Base-by-base conservation (phyloP, 2,329 filamentous ascomycete species). In the Colletotrichum liriopes region DNA sequence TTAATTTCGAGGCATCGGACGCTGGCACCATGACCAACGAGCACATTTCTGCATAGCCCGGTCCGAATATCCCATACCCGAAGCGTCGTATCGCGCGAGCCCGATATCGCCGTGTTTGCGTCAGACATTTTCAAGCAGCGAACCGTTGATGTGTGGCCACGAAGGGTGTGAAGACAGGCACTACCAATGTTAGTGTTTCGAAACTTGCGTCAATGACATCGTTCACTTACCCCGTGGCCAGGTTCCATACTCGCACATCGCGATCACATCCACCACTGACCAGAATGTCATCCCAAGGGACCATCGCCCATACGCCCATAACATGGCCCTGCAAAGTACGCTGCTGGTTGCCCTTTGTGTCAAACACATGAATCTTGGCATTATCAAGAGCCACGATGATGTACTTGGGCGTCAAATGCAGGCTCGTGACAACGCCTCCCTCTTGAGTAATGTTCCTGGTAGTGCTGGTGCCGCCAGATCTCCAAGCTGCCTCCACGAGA, bases 261-360 rank as follows among this genome's bases (percentile, higher is more conserved):
- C 96, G 91, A 84, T 99, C 96, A 81, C 96, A 99, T 7, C 96
- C 96, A 77, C 96, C 96, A 77, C 95, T 98, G 72, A 99, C 96
- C 73, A 99, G 88, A 65, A 94, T 93, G 81, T 99, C 96, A 72
- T 94, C 96, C 94, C 95, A 98, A 8, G 96, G 96, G 32, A 99
- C 95, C 96, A 99, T 98, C 60, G 96, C 96, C 96, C 96, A 99
- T 26, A 99, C 96, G 51, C 96, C 96, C 96, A 99, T 99, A 55
- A 98, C 94, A 84, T 99, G 96, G 14, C 96, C 96, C 79, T 96
- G 93, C 37, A 99, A 85, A 2, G 94, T 98, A 80, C 95, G 94
- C 77, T 97, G 92, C 75, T 94, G 91, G 76, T 95, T 92, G 43
- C 96, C 96, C 76, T 96, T 91, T 0, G 94, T 95, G 81, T 98